Conservation (phyloP, 208 protist species). For the Leishmania guyanensis region DNA sequence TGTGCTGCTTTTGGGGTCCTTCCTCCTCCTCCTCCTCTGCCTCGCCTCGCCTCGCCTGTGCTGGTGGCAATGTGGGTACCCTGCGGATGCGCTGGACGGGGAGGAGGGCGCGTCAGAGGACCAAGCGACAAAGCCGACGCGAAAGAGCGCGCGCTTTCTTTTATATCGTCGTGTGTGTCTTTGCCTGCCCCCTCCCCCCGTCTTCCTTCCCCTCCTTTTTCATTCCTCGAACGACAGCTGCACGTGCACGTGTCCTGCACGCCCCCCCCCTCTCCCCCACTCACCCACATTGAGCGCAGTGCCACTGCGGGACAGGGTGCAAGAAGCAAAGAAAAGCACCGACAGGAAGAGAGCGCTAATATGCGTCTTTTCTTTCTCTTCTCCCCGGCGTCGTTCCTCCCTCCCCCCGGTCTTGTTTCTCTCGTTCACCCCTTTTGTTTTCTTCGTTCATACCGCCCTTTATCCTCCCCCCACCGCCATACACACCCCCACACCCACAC, state of each 20-base stretch:
- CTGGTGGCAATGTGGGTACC: not conserved
- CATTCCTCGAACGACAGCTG: not conserved
- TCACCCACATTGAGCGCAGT: not conserved
- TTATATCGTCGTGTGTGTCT: not conserved
- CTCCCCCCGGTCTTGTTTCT: not conserved
- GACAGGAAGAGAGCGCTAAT: not conserved
- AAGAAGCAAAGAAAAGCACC: not conserved
- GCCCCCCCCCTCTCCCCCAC: not conserved
- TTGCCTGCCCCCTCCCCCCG: not conserved
- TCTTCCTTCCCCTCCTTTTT: slow-evolving; percentile 12
- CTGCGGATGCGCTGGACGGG: not conserved
- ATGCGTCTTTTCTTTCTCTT: not conserved
- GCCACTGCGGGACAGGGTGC: not conserved
- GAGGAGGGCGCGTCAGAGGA: too few relatives aligned
- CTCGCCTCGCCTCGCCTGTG: not conserved
- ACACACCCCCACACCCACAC: not conserved
- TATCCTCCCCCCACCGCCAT: not conserved
- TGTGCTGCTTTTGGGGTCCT: not conserved
- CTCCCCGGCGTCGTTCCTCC: not conserved
- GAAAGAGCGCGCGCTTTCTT: not conserved
- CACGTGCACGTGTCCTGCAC: not conserved
- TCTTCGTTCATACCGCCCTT: not conserved
- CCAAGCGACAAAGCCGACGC: too few relatives aligned
- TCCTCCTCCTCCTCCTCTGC: not conserved
- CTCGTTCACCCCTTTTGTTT: not conserved